These are phyloP conservation scores for Myriosclerotinia curreyana DNA, from an alignment of 2,329 filamentous ascomycete species.

Conservation along the genomic window DNA sequence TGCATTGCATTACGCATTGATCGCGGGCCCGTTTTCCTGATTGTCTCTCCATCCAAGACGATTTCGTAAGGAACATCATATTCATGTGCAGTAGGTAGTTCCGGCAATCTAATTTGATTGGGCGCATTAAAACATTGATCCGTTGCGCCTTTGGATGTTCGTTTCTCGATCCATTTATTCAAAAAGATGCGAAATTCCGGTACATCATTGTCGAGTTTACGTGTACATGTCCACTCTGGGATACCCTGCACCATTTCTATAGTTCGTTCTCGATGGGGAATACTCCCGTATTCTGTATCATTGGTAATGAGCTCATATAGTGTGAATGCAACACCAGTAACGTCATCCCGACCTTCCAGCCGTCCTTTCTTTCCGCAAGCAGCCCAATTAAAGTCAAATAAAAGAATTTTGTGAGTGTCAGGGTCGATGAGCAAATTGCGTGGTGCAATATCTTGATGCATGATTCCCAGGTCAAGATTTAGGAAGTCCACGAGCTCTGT, in stretches of 20 bases:
- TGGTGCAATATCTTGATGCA: slow-evolving; percentile 43
- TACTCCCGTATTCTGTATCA: slow-evolving; percentile 21
- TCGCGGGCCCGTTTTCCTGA: not conserved
- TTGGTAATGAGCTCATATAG: slow-evolving; percentile 29
- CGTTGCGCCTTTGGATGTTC: not conserved
- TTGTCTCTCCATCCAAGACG: not conserved
- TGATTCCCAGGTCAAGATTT: slow-evolving; percentile 42
- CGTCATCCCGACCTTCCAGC: slow-evolving; percentile 32
- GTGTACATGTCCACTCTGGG: slow-evolving; percentile 30
- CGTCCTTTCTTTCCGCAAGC: slow-evolving; percentile 16
- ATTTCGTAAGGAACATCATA: not conserved
- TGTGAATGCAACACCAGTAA: slow-evolving; percentile 31
- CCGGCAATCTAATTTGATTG: not conserved
- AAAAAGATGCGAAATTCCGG: not conserved
- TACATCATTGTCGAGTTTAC: slow-evolving; percentile 19
- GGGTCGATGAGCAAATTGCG: slow-evolving; percentile 43
- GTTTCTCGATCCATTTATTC: not conserved
- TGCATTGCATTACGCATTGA: not conserved
- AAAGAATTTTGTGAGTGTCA: slow-evolving; percentile 38
- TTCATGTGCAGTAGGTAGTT: not conserved
- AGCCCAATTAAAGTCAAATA: slow-evolving; percentile 41
- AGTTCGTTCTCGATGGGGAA: slow-evolving; percentile 23
- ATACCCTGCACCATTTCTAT: slow-evolving; percentile 27
- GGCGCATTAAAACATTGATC: not conserved
- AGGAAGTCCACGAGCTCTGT: slow-evolving; percentile 41